These are phyloP conservation scores for Termitomyces bulborhizus DNA, from an alignment of 768 basidiomycete genomes.

Conservation along the genomic window DNA sequence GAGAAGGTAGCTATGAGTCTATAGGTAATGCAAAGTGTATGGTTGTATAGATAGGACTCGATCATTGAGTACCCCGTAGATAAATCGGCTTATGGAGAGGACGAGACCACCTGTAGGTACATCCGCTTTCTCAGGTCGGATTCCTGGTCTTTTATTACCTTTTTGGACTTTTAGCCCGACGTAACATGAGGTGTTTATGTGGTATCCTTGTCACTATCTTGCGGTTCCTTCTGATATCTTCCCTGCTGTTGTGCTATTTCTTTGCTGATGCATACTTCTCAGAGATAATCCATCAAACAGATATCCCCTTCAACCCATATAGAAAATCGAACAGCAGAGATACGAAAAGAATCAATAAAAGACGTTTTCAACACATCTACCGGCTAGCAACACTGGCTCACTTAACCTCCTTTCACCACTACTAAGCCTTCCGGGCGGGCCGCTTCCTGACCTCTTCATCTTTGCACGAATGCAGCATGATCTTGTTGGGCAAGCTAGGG, in stretches of 20 bases:
- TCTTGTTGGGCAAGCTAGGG: slow-evolving; percentile 62
- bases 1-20: not conserved
- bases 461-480: slow-evolving; percentile 81
- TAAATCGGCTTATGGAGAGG: slow-evolving; percentile 81
- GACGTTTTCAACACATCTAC: not conserved
- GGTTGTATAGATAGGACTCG: slow-evolving; percentile 43
- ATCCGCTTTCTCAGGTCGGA: slow-evolving; percentile 38
- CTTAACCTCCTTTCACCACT: not conserved
- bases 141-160: too few relatives aligned
- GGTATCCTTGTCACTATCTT: too few relatives aligned
- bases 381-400: not conserved
- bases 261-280: not conserved
- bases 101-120: slow-evolving; percentile 77
- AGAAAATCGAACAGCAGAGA: not conserved
- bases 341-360: not conserved
- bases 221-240: too few relatives aligned
- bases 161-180: too few relatives aligned
- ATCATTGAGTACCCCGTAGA: slow-evolving; percentile 88
- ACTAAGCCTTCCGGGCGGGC: slow-evolving; percentile 26
- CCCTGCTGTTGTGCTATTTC: too few relatives aligned
- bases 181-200: too few relatives aligned
- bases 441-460: slow-evolving; percentile 81
- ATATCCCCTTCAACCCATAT: not conserved
- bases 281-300: not conserved
- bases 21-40: slow-evolving; percentile 63